A percentile compares a stretch with the other conserved stretches of the same genome.
phyloP scores from a whole-genome alignment of 306 rosid genomes.

The Lupinus albus region DNA sequence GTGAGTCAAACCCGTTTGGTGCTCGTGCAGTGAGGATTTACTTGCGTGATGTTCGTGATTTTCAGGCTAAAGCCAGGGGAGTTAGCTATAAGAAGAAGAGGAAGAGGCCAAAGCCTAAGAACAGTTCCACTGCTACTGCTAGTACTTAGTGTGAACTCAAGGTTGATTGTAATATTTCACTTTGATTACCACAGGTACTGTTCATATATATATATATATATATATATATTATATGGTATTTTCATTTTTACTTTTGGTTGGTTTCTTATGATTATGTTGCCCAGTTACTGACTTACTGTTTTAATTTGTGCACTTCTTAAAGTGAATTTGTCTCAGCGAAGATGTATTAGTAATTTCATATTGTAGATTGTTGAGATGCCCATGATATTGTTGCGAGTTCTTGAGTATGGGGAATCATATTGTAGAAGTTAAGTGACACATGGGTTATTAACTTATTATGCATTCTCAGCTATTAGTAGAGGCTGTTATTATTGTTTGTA shows the following conservation, averaged over 20 bases:
- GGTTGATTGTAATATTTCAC: not conserved
- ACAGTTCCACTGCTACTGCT: not conserved
- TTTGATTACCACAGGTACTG: not conserved
- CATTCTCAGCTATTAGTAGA: not conserved
- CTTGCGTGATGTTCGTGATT: slow-evolving; percentile 91
- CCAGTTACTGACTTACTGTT: slow-evolving; percentile 11
- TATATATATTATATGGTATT: not conserved
- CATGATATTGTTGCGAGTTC: slow-evolving; percentile 26
- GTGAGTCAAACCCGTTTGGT: slow-evolving; percentile 85
- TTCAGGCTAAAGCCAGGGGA: slow-evolving; percentile 85
- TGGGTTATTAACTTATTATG: not conserved
- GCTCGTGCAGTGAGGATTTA: slow-evolving; percentile 78
- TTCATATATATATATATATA: not conserved
- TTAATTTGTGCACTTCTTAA: slow-evolving; percentile 19
- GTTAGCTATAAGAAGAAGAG: slow-evolving; percentile 94
- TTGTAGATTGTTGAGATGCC: slow-evolving; percentile 20
- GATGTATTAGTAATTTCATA: slow-evolving; percentile 3
- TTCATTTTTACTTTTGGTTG: not conserved
- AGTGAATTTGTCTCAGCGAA: slow-evolving; percentile 14
- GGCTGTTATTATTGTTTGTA: slow-evolving; percentile 17
- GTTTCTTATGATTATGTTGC: too few relatives aligned
- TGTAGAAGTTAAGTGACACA: slow-evolving; percentile 3
- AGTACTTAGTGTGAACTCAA: too few relatives aligned
- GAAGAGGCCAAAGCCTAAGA: slow-evolving; percentile 74
- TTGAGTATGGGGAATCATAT: slow-evolving; percentile 11